These are phyloP conservation scores for Zelopaecilomyces penicillatus DNA, from an alignment of 2,329 filamentous ascomycete genomes.

Conservation along the genomic window DNA sequence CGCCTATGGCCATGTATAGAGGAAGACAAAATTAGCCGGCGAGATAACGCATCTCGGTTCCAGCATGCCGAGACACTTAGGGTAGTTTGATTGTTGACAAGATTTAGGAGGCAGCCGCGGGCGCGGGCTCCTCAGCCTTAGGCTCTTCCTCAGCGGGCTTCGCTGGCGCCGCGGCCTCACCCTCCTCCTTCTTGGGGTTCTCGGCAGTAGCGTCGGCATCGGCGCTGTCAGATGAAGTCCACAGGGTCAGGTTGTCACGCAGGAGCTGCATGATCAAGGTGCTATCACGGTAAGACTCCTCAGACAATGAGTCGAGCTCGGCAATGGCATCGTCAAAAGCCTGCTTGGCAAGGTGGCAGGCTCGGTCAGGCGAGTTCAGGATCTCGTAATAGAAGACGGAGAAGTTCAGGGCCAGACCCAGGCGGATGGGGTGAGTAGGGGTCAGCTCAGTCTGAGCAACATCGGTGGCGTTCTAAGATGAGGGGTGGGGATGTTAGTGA, in stretches of 20 bases:
- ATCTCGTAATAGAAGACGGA: slow-evolving; percentile 99
- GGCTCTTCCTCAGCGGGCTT: slow-evolving; percentile 34
- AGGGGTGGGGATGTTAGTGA: not conserved
- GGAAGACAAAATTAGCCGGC: slow-evolving; percentile 14
- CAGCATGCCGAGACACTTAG: slow-evolving; percentile 28
- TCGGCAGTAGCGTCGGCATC: slow-evolving; percentile 62
- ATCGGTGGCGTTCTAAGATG: slow-evolving; percentile 80
- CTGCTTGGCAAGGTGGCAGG: slow-evolving; percentile 98
- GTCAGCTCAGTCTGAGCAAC: slow-evolving; percentile 97
- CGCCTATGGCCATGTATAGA: slow-evolving; percentile 12
- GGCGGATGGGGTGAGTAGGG: slow-evolving; percentile 94
- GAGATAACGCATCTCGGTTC: slow-evolving; percentile 27
- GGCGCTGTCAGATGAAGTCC: slow-evolving; percentile 86
- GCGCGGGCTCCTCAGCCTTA: slow-evolving; percentile 36
- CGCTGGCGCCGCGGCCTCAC: slow-evolving; percentile 28
- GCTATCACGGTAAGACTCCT: slow-evolving; percentile 98
- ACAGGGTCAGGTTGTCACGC: slow-evolving; percentile 95
- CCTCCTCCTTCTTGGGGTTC: slow-evolving; percentile 52
- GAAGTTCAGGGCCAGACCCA: slow-evolving; percentile 97
- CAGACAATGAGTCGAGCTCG: slow-evolving; percentile 93
- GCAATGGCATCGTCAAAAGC: slow-evolving; percentile 98
- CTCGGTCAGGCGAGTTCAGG: slow-evolving; percentile 92
- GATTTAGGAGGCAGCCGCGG: slow-evolving; percentile 46
- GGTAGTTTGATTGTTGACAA: slow-evolving; percentile 25
- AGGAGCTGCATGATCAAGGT: slow-evolving; percentile 99